A percentile compares a stretch with the other conserved stretches of the same genome.
Conservation (phyloP, 2,329 filamentous ascomycete genomes). For the Boeremia lycopersici region DNA sequence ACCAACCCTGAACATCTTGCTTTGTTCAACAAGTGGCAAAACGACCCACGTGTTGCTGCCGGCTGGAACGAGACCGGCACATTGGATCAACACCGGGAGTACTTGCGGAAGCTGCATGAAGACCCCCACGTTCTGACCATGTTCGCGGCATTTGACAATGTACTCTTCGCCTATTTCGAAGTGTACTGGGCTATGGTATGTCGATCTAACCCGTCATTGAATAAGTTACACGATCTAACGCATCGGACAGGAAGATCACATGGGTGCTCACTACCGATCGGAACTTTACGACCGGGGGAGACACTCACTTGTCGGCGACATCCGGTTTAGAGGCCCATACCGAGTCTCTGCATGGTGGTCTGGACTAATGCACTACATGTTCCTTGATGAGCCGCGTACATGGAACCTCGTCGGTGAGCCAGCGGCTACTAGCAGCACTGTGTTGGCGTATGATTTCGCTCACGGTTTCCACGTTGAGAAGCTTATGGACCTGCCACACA, state of each 20-base stretch:
- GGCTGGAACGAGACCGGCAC: slow-evolving; percentile 83
- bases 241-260: slow-evolving; percentile 60
- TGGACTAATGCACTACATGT: slow-evolving; percentile 64
- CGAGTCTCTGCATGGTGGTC: slow-evolving; percentile 65
- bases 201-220: not conserved
- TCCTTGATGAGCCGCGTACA: slow-evolving; percentile 64
- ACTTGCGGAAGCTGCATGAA: slow-evolving; percentile 69
- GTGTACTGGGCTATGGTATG: slow-evolving; percentile 75
- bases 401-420: slow-evolving; percentile 69
- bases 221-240: slow-evolving; percentile 23
- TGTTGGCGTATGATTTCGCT: slow-evolving; percentile 75
- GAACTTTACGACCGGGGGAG: slow-evolving; percentile 64
- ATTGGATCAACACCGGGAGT: slow-evolving; percentile 74
- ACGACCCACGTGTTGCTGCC: slow-evolving; percentile 78
- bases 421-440: slow-evolving; percentile 70
- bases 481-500: slow-evolving; percentile 74
- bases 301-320: slow-evolving; percentile 65
- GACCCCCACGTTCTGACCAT: slow-evolving; percentile 75
- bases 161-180: slow-evolving; percentile 78
- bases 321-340: slow-evolving; percentile 60
- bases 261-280: slow-evolving; percentile 63
- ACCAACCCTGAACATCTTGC: slow-evolving; percentile 66
- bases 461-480: slow-evolving; percentile 76
- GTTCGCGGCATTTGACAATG: slow-evolving; percentile 73
- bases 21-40: slow-evolving; percentile 81